Evolutionary conservation across 1,139 yeast species (phyloP).

Genomic region (Suhomyces maxii): DNA sequence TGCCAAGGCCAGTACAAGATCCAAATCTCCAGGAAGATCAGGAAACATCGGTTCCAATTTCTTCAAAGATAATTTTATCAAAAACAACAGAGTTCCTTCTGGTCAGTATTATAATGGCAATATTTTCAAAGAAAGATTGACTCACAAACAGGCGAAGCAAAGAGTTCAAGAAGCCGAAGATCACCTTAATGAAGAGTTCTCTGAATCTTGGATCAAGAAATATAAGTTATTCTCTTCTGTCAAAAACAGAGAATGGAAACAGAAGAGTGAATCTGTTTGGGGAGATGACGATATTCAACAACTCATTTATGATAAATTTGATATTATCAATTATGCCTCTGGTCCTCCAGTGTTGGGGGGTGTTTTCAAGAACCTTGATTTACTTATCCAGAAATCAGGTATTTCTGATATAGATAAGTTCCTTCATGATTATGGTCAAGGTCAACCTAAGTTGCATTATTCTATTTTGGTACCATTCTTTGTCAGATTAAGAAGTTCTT

Average conservation of each 20-base stretch:
- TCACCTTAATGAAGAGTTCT: constrained; percentile 46
- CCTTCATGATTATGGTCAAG: constrained; percentile 36
- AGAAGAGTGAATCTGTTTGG: constrained; percentile 31
- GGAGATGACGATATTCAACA: constrained; percentile 37
- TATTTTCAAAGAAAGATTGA: constrained; percentile 1
- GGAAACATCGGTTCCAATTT: neutral
- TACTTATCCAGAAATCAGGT: constrained; percentile 28
- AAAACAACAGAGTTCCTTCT: neutral
- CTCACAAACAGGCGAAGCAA: constrained; percentile 27
- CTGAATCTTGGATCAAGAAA: constrained; percentile 68
- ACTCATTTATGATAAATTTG: constrained; percentile 32
- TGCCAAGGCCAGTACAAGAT: neutral
- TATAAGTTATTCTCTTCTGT: constrained; percentile 27
- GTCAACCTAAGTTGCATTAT: constrained; percentile 43
- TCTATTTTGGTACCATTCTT: constrained; percentile 42
- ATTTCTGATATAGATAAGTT: constrained; percentile 38
- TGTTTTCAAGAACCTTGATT: constrained; percentile 32
- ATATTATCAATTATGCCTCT: constrained; percentile 34
- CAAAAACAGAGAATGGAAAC: constrained; percentile 29
- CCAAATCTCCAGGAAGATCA: neutral
- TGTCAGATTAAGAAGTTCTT: constrained; percentile 30
- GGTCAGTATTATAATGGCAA: neutral
- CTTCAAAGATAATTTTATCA: neutral
- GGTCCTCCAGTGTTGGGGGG: constrained; percentile 41
- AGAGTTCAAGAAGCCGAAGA: constrained; percentile 37